Base-by-base conservation (phyloP, 2,329 filamentous ascomycete genomes). In the Huntiella omanensis region DNA sequence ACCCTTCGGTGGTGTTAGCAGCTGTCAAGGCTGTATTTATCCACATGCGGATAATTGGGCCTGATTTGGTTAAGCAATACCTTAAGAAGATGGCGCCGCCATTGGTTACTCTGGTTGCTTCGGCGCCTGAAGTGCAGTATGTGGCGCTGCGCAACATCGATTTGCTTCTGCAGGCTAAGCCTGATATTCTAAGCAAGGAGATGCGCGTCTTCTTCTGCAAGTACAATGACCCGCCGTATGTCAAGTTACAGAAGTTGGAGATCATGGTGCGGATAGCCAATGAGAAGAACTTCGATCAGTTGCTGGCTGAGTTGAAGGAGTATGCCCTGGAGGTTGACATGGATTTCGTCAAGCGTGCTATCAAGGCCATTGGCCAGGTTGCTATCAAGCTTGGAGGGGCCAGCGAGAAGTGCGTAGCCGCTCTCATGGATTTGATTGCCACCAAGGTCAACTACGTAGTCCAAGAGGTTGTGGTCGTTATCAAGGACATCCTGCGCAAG, bases 211-310 rank as follows among this genome's bases (percentile, higher is more conserved):
- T 98, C 67, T 98, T 98, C 67, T 98, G 91, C 79, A 98, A 98
- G 65, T 98, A 98, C 67, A 96, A 96, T 59, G 91, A 98, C 55
- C 88, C 91, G 1, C 86, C 86, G 16, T 98, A 98, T 60, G 79
- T 98, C 56, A 98, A 98, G 63, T 77, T 98, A 50, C 83, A 94
- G 59, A 98, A 98, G 60, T 74, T 98, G 43, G 91, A 98, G 60
- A 96, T 96, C 52, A 96, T 98, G 91, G 88, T 98, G 41, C 80
- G 91, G 61, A 96, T 98, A 77, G 85, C 88, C 51, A 96, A 95
- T 64, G 87, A 95, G 55, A 82, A 80, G 59, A 98, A 96, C 58
- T 88, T 88, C 50, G 91, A 98, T 58, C 91, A 96, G 59, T 70
- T 98, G 19, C 68, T 98, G 12, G 83, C 87, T 8, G 91, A 98